These are phyloP conservation scores for Epichloe scottii DNA, from an alignment of 2,329 filamentous ascomycete genomes.

Conservation along the genomic window DNA sequence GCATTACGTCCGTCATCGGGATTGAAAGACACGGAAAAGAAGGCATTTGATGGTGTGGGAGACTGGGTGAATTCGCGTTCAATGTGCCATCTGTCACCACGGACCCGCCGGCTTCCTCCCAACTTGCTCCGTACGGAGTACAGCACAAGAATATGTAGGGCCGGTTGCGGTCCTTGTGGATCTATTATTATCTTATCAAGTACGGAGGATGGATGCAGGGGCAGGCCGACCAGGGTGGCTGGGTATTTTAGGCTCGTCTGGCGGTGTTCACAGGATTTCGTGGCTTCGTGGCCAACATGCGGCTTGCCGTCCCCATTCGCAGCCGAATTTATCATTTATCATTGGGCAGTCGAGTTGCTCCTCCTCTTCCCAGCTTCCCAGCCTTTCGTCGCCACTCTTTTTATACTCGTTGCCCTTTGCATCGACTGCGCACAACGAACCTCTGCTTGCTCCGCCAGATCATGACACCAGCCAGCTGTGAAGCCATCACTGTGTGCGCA, in stretches of 20 bases:
- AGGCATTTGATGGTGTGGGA: too few species aligned
- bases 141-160: too few species aligned
- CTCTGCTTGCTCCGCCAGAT: conserved; percentile 3
- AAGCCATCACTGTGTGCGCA: conserved; percentile 9
- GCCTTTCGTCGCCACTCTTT: conserved; percentile 1
- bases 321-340: not conserved
- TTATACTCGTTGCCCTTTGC: not conserved
- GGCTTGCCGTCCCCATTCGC: conserved; percentile 2
- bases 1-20: not conserved
- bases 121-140: too few species aligned
- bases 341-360: conserved; percentile 4
- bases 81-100: too few species aligned
- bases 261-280: not conserved
- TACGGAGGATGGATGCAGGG: too few species aligned
- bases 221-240: too few species aligned
- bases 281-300: not conserved
- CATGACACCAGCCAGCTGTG: conserved; percentile 4
- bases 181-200: too few species aligned
- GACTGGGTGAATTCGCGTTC: too few species aligned
- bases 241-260: too few species aligned
- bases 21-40: not conserved
- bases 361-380: conserved; percentile 2
- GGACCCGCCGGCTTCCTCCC: too few species aligned
- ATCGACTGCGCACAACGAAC: not conserved
- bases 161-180: too few species aligned